phyloP scores from a whole-genome alignment of 345 rosid genomes.

The Rhizophora mangle region DNA sequence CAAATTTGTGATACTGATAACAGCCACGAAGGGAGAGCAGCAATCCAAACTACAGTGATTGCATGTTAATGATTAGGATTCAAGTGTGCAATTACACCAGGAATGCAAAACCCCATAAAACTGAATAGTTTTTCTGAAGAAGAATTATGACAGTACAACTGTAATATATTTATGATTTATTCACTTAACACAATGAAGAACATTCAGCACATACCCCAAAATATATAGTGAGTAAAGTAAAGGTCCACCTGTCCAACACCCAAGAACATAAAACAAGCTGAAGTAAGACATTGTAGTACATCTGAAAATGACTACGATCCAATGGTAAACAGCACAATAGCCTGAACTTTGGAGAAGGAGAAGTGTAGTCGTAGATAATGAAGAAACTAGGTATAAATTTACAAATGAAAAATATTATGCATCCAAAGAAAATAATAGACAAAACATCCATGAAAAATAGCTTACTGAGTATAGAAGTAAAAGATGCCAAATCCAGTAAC shows the following conservation, averaged over 20 bases:
- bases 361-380: too few relatives aligned
- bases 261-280: constrained; percentile 15
- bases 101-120: constrained; percentile 2
- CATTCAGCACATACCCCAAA: constrained; percentile 54
- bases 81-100: constrained; percentile 2
- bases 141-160: background rate
- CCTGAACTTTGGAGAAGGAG: background rate
- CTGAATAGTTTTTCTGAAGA: background rate
- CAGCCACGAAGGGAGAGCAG: constrained; percentile 63
- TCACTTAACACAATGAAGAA: background rate
- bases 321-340: background rate
- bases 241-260: constrained; percentile 55
- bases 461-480: constrained; percentile 64
- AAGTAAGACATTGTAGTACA: constrained; percentile 10
- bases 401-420: background rate
- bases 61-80: background rate
- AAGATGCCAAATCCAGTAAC: constrained; percentile 38
- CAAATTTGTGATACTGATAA: constrained; percentile 32
- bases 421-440: background rate
- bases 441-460: constrained; percentile 6
- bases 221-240: constrained; percentile 53
- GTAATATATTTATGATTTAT: background rate
- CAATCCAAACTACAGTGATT: constrained; percentile 47
- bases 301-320: background rate
- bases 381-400: background rate